Percentiles rank a stretch among this genome's conserved stretches.
Conservation (phyloP, 257 asterid genomes). For the Forsythia suspensa region DNA sequence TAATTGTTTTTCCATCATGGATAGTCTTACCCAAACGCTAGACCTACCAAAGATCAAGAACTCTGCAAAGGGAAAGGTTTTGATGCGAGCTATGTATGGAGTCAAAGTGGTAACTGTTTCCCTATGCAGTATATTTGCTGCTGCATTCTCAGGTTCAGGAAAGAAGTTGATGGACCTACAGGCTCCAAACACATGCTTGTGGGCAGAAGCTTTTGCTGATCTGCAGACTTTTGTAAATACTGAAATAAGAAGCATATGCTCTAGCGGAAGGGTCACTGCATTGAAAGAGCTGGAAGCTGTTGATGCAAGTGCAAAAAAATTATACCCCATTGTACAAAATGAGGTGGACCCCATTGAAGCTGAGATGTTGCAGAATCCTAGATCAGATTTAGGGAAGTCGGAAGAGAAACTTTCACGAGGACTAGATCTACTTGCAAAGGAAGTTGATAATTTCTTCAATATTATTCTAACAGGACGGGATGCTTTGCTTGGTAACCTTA, state of each 20-base stretch:
- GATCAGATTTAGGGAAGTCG: constrained; percentile 41
- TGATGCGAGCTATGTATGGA: constrained; percentile 85
- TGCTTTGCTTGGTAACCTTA: constrained; percentile 73
- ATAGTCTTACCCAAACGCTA: constrained; percentile 53
- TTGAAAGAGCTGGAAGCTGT: constrained; percentile 76
- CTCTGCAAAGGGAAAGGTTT: constrained; percentile 75
- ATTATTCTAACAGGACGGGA: constrained; percentile 76
- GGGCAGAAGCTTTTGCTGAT: constrained; percentile 64
- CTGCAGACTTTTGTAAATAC: constrained; percentile 52
- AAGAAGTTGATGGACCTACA: constrained; percentile 54
- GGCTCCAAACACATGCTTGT: constrained; percentile 45
- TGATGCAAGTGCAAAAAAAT: constrained; percentile 43
- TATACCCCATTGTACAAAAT: constrained; percentile 53
- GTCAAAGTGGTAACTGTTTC: constrained; percentile 67
- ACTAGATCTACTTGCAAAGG: constrained; percentile 58
- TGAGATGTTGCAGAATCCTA: constrained; percentile 32
- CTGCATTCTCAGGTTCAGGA: constrained; percentile 68
- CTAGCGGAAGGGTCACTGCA: constrained; percentile 36
- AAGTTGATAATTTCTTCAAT: constrained; percentile 70
- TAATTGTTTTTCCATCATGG: constrained; percentile 65
- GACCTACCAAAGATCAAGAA: constrained; percentile 75
- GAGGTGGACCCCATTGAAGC: constrained; percentile 38
- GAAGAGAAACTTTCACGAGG: constrained; percentile 49
- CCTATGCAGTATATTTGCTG: constrained; percentile 61
- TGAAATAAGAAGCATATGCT: constrained; percentile 46